These are phyloP conservation scores for Vanilla planifolia DNA, from an alignment of 106 monocot genomes.

Conservation along the genomic window DNA sequence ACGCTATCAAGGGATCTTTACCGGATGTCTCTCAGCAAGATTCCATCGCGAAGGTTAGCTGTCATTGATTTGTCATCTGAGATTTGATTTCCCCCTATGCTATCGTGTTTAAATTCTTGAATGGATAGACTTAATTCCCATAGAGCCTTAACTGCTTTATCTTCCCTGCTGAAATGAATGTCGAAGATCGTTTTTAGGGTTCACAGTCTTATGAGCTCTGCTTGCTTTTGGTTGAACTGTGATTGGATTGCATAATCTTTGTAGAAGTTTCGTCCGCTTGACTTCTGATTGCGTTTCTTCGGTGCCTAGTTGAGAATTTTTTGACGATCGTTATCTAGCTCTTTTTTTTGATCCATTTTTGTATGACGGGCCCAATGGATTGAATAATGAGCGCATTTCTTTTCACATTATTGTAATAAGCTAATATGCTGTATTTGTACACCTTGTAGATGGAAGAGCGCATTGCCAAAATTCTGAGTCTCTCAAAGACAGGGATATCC, in stretches of 20 bases:
- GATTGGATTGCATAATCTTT: not conserved
- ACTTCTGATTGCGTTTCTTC: not conserved
- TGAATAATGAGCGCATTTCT: not conserved
- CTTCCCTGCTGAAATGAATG: not conserved
- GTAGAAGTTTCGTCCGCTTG: not conserved
- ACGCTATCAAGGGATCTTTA: not conserved
- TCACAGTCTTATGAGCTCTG: not conserved
- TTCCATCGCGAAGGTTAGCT: conserved; percentile 1
- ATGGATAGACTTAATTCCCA: not conserved
- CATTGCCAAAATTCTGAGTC: conserved; percentile 20
- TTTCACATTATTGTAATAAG: not conserved
- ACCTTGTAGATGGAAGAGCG: conserved; percentile 25
- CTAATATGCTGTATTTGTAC: not conserved
- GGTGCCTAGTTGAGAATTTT: not conserved
- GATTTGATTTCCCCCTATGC: not conserved
- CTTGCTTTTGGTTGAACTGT: no score
- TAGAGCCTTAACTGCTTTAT: not conserved
- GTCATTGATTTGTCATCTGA: not conserved
- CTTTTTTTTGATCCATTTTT: not conserved
- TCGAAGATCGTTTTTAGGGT: not conserved
- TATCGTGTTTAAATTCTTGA: not conserved
- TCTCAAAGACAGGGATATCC: conserved; percentile 12
- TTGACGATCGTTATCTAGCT: not conserved
- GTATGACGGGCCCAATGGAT: not conserved
- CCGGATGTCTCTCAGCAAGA: not conserved